These are phyloP conservation scores for Austropuccinia psidii DNA, from an alignment of 1,284 basidiomycete genomes.

Conservation along the genomic window DNA sequence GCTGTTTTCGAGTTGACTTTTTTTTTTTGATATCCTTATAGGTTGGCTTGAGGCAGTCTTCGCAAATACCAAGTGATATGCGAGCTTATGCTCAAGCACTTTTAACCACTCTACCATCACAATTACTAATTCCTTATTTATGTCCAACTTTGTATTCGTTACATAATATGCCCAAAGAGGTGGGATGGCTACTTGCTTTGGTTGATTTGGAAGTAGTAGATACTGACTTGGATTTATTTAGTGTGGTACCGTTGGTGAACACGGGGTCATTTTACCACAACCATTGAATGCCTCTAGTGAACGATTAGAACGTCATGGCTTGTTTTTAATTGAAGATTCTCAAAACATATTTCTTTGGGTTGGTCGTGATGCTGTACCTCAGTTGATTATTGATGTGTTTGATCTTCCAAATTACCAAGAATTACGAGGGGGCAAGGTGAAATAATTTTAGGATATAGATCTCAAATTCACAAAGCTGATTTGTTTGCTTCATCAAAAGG, in stretches of 20 bases:
- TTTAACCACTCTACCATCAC: slow-evolving; percentile 80
- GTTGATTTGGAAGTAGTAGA: no score
- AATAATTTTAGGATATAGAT: background rate
- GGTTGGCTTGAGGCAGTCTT: slow-evolving; percentile 88
- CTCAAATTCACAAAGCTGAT: background rate
- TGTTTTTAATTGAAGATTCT: slow-evolving; percentile 94
- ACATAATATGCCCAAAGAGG: slow-evolving; percentile 91
- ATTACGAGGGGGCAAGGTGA: slow-evolving; percentile 77
- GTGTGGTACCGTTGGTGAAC: slow-evolving; percentile 73
- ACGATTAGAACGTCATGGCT: slow-evolving; percentile 83
- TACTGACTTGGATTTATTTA: background rate
- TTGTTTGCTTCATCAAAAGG: slow-evolving; percentile 51
- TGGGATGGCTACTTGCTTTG: slow-evolving; percentile 47
- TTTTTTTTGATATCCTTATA: slow-evolving; percentile 46
- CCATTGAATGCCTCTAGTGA: slow-evolving; percentile 89
- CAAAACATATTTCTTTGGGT: slow-evolving; percentile 98
- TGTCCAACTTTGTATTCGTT: slow-evolving; percentile 91
- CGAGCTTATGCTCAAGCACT: slow-evolving; percentile 90
- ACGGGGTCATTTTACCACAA: slow-evolving; percentile 71
- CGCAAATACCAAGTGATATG: slow-evolving; percentile 91
- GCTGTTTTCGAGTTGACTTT: no score
- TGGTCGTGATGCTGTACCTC: slow-evolving; percentile 90
- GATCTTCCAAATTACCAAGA: slow-evolving; percentile 78
- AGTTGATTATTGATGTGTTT: slow-evolving; percentile 90
- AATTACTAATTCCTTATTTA: slow-evolving; percentile 84